Evolutionary conservation across 306 rosid species (phyloP).

Genomic region (Quercus rubra): DNA sequence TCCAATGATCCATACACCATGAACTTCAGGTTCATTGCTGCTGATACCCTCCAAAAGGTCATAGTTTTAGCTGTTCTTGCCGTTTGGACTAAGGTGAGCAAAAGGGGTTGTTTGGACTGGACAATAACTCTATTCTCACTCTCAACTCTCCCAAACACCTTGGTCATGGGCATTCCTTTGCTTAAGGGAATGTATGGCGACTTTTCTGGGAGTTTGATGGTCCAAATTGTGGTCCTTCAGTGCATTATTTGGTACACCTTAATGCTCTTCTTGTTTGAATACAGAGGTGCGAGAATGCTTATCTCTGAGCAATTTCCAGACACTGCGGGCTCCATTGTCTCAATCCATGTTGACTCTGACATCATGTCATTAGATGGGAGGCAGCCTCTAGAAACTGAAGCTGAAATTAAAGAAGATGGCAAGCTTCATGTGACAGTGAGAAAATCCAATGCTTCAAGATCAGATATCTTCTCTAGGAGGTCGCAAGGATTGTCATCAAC

Average conservation of each 20-base stretch:
- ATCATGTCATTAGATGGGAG: constrained; percentile 76
- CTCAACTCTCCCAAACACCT: constrained; percentile 80
- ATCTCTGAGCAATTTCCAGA: constrained; percentile 89
- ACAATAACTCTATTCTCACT: constrained; percentile 77
- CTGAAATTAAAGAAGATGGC: constrained; percentile 74
- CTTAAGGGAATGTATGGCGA: constrained; percentile 91
- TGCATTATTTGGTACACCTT: constrained; percentile 92
- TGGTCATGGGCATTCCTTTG: constrained; percentile 86
- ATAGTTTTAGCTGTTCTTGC: constrained; percentile 50
- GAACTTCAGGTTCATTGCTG: constrained; percentile 78
- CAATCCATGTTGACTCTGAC: constrained; percentile 87
- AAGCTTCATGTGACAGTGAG: constrained; percentile 78
- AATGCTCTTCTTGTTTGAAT: constrained; percentile 80
- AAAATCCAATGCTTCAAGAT: constrained; percentile 74
- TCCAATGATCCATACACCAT: constrained; percentile 75
- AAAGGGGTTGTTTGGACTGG: constrained; percentile 79
- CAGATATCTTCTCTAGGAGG: constrained; percentile 71
- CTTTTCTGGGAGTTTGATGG: constrained; percentile 73
- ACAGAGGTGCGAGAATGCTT: constrained; percentile 60
- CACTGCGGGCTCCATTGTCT: constrained; percentile 77
- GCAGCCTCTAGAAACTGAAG: constrained; percentile 64
- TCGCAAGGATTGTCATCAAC: constrained; percentile 66
- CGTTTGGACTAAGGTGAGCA: constrained; percentile 54
- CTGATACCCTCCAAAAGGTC: constrained; percentile 83
- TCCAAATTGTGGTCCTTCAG: constrained; percentile 87